These are phyloP conservation scores for Aspergillus phoenicis DNA, from an alignment of 2,329 filamentous ascomycete genomes.

Conservation along the genomic window DNA sequence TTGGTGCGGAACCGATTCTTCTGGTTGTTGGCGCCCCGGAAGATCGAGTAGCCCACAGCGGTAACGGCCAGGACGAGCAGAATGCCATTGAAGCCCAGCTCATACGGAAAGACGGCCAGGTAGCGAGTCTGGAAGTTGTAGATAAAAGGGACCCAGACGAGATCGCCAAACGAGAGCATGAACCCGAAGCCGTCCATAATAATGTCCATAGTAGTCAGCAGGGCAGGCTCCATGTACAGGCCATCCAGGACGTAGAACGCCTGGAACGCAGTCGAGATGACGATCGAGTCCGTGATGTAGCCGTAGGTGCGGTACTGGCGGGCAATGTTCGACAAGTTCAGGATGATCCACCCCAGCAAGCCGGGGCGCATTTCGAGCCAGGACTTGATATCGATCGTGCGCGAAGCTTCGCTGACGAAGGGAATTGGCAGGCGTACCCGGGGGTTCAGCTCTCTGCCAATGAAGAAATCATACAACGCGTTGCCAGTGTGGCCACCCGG, in stretches of 20 bases:
- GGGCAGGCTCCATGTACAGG: constrained; percentile 82
- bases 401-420: constrained; percentile 62
- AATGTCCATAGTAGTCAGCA: constrained; percentile 92
- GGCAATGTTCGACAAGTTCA: constrained; percentile 81
- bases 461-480: constrained; percentile 92
- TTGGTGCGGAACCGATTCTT: constrained; percentile 94
- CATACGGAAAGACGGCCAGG: constrained; percentile 76
- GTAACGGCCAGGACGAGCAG: constrained; percentile 68
- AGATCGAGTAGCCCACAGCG: constrained; percentile 78
- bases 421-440: constrained; percentile 69
- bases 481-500: constrained; percentile 81
- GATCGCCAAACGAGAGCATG: constrained; percentile 91
- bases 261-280: constrained; percentile 77
- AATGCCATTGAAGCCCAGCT: constrained; percentile 71
- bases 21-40: constrained; percentile 90
- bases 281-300: constrained; percentile 80
- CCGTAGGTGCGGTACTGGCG: constrained; percentile 87
- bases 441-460: constrained; percentile 92
- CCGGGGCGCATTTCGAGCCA: constrained; percentile 92
- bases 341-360: constrained; percentile 82
- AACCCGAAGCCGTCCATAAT: constrained; percentile 91
- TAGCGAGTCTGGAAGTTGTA: constrained; percentile 86
- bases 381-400: constrained; percentile 82
- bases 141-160: constrained; percentile 89
- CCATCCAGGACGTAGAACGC: constrained; percentile 81